Evolutionary conservation across 768 basidiomycete species (phyloP).

Genomic region (Amanita rimosa): DNA sequence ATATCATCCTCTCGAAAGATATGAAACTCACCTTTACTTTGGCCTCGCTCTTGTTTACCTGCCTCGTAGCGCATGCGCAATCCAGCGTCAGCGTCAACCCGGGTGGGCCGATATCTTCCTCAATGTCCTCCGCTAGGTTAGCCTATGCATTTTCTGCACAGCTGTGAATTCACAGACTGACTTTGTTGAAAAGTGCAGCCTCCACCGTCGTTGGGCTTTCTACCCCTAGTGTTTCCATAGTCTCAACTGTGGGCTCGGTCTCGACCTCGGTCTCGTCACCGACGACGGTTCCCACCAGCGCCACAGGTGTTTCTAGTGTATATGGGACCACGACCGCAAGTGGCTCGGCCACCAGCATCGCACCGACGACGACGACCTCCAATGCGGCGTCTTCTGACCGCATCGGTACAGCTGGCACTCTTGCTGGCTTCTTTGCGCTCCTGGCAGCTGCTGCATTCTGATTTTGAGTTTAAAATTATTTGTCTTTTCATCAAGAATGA

Average conservation of each 20-base stretch:
- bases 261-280: not conserved
- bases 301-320: not conserved
- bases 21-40: not conserved
- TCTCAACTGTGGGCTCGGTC: not conserved
- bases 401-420: not conserved
- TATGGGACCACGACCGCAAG: not conserved
- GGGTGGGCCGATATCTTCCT: not conserved
- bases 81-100: not conserved
- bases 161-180: not conserved
- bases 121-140: not conserved
- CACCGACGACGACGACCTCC: not conserved
- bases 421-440: not conserved
- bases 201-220: not conserved
- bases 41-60: not conserved
- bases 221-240: not conserved
- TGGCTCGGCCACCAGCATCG: not conserved
- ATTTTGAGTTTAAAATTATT: no score
- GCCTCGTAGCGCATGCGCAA: not conserved
- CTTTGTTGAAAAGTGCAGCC: not conserved
- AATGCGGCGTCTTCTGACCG: not conserved
- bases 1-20: no score
- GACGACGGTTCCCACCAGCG: not conserved
- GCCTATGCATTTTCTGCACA: not conserved
- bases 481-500: no score
- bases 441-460: not conserved